phyloP scores from a whole-genome alignment of 306 rosid genomes.

The Acacia acuminata region DNA sequence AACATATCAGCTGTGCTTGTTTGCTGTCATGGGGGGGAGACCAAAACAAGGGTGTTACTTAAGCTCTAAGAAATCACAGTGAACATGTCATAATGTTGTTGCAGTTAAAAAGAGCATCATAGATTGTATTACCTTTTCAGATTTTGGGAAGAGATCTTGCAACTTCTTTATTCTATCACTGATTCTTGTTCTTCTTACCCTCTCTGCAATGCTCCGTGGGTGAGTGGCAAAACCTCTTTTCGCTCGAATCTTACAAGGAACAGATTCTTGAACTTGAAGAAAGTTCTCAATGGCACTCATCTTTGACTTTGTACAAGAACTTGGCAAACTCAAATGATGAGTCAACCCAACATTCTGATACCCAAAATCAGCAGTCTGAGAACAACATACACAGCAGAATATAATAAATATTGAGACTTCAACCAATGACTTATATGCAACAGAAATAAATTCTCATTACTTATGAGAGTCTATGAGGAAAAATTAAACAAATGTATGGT shows the following conservation, averaged over 20 bases:
- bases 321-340: constrained; percentile 77
- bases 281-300: constrained; percentile 51
- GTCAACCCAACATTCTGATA: constrained; percentile 46
- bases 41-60: background rate
- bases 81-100: background rate
- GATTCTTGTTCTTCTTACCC: constrained; percentile 90
- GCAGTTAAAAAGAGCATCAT: background rate
- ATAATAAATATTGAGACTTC: background rate
- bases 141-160: constrained; percentile 73
- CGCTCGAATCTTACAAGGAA: constrained; percentile 80
- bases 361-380: constrained; percentile 48
- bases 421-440: too few species aligned
- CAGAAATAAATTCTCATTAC: too few species aligned
- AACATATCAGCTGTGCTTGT: constrained; percentile 88
- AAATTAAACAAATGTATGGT: too few species aligned
- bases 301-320: constrained; percentile 48
- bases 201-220: constrained; percentile 95
- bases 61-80: constrained; percentile 20
- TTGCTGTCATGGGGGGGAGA: constrained; percentile 54
- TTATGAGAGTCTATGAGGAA: too few species aligned
- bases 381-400: background rate
- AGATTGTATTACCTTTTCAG: constrained; percentile 70
- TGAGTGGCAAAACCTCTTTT: constrained; percentile 96
- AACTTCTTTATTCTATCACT: constrained; percentile 86
- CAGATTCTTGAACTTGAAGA: constrained; percentile 60